A percentile compares a stretch with the other conserved stretches of the same genome.
phyloP scores from a whole-genome alignment of 176 grass and related monocot genomes.

The Ensete glaucum region DNA sequence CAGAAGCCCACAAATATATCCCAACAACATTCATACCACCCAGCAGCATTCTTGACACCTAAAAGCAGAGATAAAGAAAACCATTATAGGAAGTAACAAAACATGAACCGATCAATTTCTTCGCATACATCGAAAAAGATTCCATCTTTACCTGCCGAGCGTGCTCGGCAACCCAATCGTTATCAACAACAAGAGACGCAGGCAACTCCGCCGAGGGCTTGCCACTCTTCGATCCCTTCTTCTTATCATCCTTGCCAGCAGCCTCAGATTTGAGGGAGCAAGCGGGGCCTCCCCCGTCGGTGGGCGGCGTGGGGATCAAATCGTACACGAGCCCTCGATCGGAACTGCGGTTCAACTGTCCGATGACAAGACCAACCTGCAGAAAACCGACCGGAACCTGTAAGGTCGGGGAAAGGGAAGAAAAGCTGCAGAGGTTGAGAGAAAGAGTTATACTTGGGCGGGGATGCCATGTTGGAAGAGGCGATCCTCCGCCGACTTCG shows the following conservation, averaged over 20 bases:
- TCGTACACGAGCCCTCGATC: conserved; percentile 69
- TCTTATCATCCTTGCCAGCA: conserved; percentile 26
- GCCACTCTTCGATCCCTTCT: conserved; percentile 32
- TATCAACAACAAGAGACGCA: conserved; percentile 47
- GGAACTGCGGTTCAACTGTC: conserved; percentile 64
- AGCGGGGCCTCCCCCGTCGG: conserved; percentile 46
- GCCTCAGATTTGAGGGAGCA: conserved; percentile 51
- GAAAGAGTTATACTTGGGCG: background rate
- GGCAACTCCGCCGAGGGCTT: conserved; percentile 27
- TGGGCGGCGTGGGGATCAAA: conserved; percentile 77
- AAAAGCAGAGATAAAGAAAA: conserved; percentile 1
- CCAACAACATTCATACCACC: conserved; percentile 77
- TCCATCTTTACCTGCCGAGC: conserved; percentile 48
- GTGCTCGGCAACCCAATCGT: conserved; percentile 87
- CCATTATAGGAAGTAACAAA: background rate
- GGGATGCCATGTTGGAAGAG: conserved; percentile 28
- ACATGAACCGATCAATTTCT: background rate
- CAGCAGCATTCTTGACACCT: conserved; percentile 86
- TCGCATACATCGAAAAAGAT: background rate
- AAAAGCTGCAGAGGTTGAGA: background rate
- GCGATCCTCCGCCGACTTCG: conserved; percentile 49
- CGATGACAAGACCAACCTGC: conserved; percentile 75
- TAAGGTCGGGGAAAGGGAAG: background rate
- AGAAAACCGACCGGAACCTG: background rate
- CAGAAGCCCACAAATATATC: conserved; percentile 76